A percentile compares a stretch with the other conserved stretches of the same genome.
phyloP scores from a whole-genome alignment of 192 early-diverging fungal species.

The Rhizoclosmatium sp. region DNA sequence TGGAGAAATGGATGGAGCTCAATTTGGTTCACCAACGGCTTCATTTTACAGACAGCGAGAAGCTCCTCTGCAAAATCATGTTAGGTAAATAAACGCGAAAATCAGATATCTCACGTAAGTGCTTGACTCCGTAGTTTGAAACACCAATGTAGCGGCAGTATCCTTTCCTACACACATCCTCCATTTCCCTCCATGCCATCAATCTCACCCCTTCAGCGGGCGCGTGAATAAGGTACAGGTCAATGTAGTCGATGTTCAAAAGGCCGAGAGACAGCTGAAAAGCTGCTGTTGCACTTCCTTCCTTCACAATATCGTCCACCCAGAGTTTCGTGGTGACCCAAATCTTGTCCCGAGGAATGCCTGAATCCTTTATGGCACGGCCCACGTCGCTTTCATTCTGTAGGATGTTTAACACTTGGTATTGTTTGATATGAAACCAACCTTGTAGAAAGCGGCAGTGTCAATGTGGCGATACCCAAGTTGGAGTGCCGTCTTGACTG shows the following conservation, averaged over 20 bases:
- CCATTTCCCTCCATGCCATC: constrained; percentile 86
- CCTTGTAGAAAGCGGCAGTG: constrained; percentile 50
- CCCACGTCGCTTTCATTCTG: constrained; percentile 41
- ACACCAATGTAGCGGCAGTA: constrained; percentile 86
- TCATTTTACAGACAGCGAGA: constrained; percentile 65
- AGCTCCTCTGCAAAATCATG: constrained; percentile 58
- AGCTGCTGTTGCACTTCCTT: constrained; percentile 52
- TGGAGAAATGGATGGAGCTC: constrained; percentile 84
- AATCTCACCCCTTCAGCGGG: constrained; percentile 35
- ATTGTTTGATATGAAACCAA: not conserved
- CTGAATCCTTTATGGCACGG: constrained; percentile 31
- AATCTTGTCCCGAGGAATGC: constrained; percentile 47
- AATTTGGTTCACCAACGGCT: constrained; percentile 87
- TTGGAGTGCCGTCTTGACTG: constrained; percentile 43
- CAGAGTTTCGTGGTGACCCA: constrained; percentile 76
- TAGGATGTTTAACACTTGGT: not conserved
- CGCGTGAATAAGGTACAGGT: constrained; percentile 73
- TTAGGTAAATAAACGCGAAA: not conserved
- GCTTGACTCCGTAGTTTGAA: constrained; percentile 70
- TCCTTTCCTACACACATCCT: constrained; percentile 70
- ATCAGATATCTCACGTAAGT: constrained; percentile 10
- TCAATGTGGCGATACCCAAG: constrained; percentile 56
- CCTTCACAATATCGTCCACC: constrained; percentile 66
- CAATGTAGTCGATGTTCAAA: constrained; percentile 64
- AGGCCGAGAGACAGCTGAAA: constrained; percentile 60